Evolutionary conservation across 2,329 filamentous ascomycete species (phyloP), one percentile per base, ranked within the genome.

Genomic region (Calycina herbarum): DNA sequence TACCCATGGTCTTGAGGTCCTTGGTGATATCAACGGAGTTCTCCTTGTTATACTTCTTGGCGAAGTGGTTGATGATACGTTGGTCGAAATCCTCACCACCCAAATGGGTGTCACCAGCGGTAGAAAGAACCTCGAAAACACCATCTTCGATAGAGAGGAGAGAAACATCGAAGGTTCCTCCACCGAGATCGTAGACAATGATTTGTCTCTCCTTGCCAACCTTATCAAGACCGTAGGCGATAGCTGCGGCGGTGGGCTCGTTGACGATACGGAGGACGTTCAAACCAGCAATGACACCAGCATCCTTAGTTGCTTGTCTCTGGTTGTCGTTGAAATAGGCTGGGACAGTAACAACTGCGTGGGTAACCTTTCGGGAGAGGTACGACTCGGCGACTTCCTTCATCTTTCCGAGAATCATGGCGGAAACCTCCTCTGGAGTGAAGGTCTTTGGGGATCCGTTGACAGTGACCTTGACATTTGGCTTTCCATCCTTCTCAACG

Each of bases 61-160:
- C 89, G 78, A 98, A 93, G 88, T 94, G 86, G 86, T 91, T 93
- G 84, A 98, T 97, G 80, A 98, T 86, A 79, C 94, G 90, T 87
- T 98, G 93, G 81, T 98, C 94, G 80, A 98, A 98, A 84, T 98
- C 94, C 82, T 98, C 94, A 89, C 94, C 94, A 90, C 94, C 94
- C 74, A 97, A 88, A 81, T 97, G 94, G 75, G 94, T 97, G 80
- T 97, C 94, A 93, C 94, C 93, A 78, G 93, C 93, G 75, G 93
- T 97, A 80, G 94, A 91, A 81, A 94, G 82, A 74, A 97, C 94
- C 85, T 97, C 93, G 78, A 97, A 97, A 74, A 96, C 92, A 79
- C 94, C 94, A 77, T 93, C 85, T 75, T 96, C 93, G 71, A 96
- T 95, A 66, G 91, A 95, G 65, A 97, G 88, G 71, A 97, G 92